phyloP scores from a whole-genome alignment of 169 alveolate genomes.

The Perkinsus chesapeaki region DNA sequence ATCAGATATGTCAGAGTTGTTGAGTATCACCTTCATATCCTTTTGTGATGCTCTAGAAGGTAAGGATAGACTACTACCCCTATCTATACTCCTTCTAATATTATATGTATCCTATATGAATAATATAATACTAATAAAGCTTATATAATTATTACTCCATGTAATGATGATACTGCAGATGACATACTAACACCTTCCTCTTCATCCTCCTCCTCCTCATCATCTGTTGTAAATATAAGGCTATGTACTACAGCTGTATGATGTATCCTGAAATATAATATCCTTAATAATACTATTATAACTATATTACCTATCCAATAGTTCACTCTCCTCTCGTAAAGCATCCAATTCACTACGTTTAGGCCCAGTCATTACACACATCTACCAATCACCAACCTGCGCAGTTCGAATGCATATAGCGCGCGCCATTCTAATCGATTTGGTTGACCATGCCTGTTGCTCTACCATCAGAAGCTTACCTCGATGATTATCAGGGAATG shows the following conservation, averaged over 20 bases:
- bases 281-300: not conserved
- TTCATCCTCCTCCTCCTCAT: not conserved
- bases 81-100: too few species aligned
- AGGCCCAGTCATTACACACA: not conserved
- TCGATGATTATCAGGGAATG: too few species aligned
- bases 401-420: not conserved
- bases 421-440: not conserved
- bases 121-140: too few species aligned
- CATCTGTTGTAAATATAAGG: not conserved
- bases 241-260: not conserved
- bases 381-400: not conserved
- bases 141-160: too few species aligned
- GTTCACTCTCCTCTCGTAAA: not conserved
- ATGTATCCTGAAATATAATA: not conserved
- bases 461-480: too few species aligned
- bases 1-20: too few species aligned
- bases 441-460: too few species aligned
- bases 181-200: not conserved
- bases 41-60: too few species aligned
- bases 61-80: too few species aligned
- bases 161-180: not conserved
- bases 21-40: too few species aligned
- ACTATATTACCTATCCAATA: not conserved
- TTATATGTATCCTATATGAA: too few species aligned
- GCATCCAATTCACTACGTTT: not conserved